Conservation (phyloP, 306 rosid genomes). For the Hippophae tibetana region DNA sequence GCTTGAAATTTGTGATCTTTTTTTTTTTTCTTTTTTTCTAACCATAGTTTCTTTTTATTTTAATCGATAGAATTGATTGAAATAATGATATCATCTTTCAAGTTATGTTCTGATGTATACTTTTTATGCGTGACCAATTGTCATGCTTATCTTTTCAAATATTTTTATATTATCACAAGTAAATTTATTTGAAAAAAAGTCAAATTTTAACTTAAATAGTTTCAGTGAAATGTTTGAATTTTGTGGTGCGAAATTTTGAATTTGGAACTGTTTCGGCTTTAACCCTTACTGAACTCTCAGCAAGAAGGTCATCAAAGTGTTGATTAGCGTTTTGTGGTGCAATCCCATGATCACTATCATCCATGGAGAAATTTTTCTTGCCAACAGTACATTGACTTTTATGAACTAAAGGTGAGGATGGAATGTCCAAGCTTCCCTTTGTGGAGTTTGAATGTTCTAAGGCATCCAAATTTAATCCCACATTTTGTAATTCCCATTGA, state of each 20-base stretch:
- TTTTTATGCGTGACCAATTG: too few relatives aligned
- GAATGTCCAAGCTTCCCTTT: constrained; percentile 50
- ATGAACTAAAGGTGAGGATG: constrained; percentile 55
- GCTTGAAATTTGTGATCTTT: too few relatives aligned
- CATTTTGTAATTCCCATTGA: constrained; percentile 69
- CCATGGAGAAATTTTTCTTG: constrained; percentile 44
- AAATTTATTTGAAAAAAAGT: too few relatives aligned
- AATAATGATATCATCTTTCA: too few relatives aligned
- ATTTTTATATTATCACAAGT: too few relatives aligned
- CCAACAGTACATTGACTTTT: constrained; percentile 42
- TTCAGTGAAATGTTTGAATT: too few relatives aligned
- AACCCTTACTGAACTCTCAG: constrained; percentile 46
- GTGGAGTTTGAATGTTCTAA: constrained; percentile 51
- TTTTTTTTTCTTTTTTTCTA: too few relatives aligned
- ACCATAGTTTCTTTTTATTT: too few relatives aligned
- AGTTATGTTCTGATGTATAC: too few relatives aligned
- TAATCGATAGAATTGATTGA: too few relatives aligned
- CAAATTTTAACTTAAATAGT: too few relatives aligned
- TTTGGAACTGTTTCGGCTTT: constrained; percentile 63
- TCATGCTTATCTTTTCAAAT: too few relatives aligned
- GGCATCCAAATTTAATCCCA: constrained; percentile 43
- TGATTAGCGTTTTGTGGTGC: constrained; percentile 40
- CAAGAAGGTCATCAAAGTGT: constrained; percentile 31
- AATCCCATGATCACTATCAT: constrained; percentile 36
- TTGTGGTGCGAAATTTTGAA: constrained; percentile 31